Percentiles rank a stretch among this genome's conserved stretches.
These are phyloP conservation scores for Paracamarosporium sp. DNA, from an alignment of 2,329 filamentous ascomycete genomes.

Conservation along the genomic window DNA sequence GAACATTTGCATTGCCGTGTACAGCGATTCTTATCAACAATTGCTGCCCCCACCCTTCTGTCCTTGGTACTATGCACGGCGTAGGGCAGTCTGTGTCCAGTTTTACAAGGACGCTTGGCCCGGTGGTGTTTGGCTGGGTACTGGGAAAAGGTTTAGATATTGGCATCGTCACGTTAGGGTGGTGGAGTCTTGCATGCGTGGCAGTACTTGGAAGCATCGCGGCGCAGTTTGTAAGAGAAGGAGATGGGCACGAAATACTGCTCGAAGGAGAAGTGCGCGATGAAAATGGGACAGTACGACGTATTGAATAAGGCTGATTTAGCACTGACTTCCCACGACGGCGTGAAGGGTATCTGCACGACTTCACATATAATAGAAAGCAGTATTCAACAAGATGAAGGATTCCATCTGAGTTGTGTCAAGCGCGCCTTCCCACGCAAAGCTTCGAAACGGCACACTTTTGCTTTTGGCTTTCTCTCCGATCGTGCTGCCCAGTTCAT, in stretches of 20 bases:
- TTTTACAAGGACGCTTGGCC: constrained; percentile 65
- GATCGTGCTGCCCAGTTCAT: neutral
- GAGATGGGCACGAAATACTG: constrained; percentile 70
- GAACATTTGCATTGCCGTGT: constrained; percentile 62
- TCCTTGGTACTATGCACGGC: constrained; percentile 65
- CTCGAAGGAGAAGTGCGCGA: constrained; percentile 66
- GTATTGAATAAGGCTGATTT: constrained; percentile 9
- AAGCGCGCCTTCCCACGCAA: no score
- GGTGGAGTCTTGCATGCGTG: constrained; percentile 62
- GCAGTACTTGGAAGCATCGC: constrained; percentile 58
- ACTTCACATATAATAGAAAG: no score
- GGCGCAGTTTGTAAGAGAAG: constrained; percentile 65
- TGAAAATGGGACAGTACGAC: constrained; percentile 31
- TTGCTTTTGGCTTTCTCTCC: neutral
- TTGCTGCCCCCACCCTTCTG: constrained; percentile 61
- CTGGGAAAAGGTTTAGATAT: constrained; percentile 66
- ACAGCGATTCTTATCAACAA: constrained; percentile 60
- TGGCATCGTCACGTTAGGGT: constrained; percentile 65
- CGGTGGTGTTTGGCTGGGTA: constrained; percentile 65
- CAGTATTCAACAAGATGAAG: no score
- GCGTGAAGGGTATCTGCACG: neutral
- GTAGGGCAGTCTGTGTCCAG: constrained; percentile 67
- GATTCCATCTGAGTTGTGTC: no score
- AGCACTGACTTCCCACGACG: neutral
- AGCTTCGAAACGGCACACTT: no score